phyloP scores from a whole-genome alignment of 2,329 filamentous ascomycete genomes.

The Xylaria sp. region DNA sequence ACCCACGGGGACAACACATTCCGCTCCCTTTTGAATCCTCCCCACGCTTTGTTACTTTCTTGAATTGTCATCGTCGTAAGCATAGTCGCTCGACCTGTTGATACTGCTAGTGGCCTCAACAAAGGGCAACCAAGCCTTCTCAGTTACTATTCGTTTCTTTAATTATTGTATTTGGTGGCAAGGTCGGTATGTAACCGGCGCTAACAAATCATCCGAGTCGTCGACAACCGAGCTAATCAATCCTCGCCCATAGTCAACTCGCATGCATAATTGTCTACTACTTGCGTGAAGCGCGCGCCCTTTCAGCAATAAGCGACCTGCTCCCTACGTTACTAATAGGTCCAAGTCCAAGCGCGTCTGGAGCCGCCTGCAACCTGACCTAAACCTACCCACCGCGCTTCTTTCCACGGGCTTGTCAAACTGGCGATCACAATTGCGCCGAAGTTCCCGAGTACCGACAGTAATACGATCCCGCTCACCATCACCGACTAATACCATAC shows the following conservation, averaged over 20 bases:
- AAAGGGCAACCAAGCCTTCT: background rate
- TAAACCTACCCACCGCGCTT: conserved; percentile 37
- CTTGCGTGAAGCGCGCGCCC: conserved; percentile 13
- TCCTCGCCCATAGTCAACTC: background rate
- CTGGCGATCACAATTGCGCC: conserved; percentile 55
- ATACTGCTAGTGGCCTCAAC: background rate
- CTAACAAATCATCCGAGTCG: background rate
- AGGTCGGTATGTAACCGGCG: conserved; percentile 1
- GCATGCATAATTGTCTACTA: background rate
- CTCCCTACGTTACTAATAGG: conserved; percentile 15
- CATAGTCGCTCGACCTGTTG: background rate
- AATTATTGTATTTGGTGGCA: conserved; percentile 1
- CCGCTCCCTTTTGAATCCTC: conserved; percentile 35
- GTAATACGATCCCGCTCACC: conserved; percentile 14
- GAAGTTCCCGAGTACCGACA: conserved; percentile 49
- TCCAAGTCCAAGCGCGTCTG: conserved; percentile 21
- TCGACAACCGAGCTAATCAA: background rate
- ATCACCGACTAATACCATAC: conserved; percentile 26
- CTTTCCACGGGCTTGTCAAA: conserved; percentile 49
- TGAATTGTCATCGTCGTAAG: background rate
- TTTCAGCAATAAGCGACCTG: conserved; percentile 17
- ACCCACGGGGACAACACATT: conserved; percentile 33
- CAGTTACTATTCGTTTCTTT: conserved; percentile 8
- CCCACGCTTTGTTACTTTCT: background rate
- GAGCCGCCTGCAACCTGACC: conserved; percentile 36